Conservation (phyloP, 345 rosid species). For the Gynandropsis gynandra region DNA sequence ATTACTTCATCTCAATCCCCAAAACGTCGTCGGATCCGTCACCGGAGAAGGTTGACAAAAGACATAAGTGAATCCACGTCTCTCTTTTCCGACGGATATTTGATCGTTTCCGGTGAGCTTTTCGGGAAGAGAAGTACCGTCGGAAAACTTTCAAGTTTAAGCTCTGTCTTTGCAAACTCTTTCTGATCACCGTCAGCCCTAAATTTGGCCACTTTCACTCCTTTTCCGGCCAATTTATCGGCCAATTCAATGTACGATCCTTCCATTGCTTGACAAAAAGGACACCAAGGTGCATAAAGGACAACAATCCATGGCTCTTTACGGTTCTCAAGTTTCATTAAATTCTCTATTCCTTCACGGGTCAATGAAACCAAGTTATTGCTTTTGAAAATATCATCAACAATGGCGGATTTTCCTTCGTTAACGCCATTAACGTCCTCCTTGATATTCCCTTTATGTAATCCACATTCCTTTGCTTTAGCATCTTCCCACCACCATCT, state of each 20-base stretch:
- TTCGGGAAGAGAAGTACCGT: slow-evolving; percentile 59
- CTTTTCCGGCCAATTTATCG: slow-evolving; percentile 48
- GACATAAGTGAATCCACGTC: slow-evolving; percentile 71
- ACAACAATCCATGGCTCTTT: slow-evolving; percentile 70
- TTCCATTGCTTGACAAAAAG: slow-evolving; percentile 72
- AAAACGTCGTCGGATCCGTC: slow-evolving; percentile 8
- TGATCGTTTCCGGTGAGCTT: slow-evolving; percentile 46
- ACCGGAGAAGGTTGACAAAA: slow-evolving; percentile 56
- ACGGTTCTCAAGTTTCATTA: slow-evolving; percentile 41
- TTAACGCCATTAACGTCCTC: slow-evolving; percentile 26
- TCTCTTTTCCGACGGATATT: slow-evolving; percentile 67
- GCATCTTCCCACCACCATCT: slow-evolving; percentile 98
- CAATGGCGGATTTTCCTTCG: slow-evolving; percentile 27
- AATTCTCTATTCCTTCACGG: slow-evolving; percentile 58
- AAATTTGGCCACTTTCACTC: slow-evolving; percentile 73
- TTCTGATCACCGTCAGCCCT: slow-evolving; percentile 63
- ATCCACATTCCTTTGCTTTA: slow-evolving; percentile 75
- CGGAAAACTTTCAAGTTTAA: slow-evolving; percentile 67
- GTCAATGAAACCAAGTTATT: slow-evolving; percentile 43
- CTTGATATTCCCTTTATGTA: slow-evolving; percentile 63
- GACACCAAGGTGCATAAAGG: slow-evolving; percentile 84
- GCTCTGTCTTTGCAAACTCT: slow-evolving; percentile 47
- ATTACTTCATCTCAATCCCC: no score
- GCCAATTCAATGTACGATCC: slow-evolving; percentile 51
- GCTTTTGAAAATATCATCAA: slow-evolving; percentile 45